Conservation (phyloP, 2,329 filamentous ascomycete genomes). For the Periconia digitata region DNA sequence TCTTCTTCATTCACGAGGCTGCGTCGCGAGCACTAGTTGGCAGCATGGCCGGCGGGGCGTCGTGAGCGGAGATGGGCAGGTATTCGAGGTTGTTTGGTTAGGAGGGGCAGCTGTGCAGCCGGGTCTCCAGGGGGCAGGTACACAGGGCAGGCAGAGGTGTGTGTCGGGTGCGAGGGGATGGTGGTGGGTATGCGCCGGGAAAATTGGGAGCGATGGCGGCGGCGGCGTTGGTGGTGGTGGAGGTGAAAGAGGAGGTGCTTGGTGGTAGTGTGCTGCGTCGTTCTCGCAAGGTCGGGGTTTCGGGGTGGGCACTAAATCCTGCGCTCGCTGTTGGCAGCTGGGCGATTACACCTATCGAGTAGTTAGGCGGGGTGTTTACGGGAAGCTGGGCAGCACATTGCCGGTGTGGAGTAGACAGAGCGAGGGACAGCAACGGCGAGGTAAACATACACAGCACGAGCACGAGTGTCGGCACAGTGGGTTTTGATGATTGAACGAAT, state of each 20-base stretch:
- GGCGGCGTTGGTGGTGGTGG: no score
- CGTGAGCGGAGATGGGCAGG: conserved; percentile 6
- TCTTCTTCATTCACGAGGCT: conserved; percentile 42
- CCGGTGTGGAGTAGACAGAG: not conserved
- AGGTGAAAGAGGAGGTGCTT: no score
- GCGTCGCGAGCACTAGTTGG: conserved; percentile 26
- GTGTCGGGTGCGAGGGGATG: not conserved
- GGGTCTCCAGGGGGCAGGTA: no score
- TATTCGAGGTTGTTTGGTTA: not conserved
- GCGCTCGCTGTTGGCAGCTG: not conserved
- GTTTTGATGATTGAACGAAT: no score
- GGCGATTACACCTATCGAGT: not conserved
- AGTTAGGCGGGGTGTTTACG: not conserved
- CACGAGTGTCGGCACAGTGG: not conserved
- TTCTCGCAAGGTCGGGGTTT: not conserved
- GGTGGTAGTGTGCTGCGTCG: not conserved
- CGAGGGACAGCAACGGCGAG: not conserved
- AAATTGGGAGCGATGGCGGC: not conserved
- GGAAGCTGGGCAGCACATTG: not conserved
- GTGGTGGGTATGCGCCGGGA: not conserved
- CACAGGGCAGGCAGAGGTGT: no score
- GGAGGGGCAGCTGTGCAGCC: not conserved
- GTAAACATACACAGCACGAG: not conserved
- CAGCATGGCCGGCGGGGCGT: conserved; percentile 38
- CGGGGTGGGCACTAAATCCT: not conserved